Percentiles rank a stretch among this genome's conserved stretches.
phyloP scores from a whole-genome alignment of 148 eudicot genomes.

The Tetragonia tetragonoides region DNA sequence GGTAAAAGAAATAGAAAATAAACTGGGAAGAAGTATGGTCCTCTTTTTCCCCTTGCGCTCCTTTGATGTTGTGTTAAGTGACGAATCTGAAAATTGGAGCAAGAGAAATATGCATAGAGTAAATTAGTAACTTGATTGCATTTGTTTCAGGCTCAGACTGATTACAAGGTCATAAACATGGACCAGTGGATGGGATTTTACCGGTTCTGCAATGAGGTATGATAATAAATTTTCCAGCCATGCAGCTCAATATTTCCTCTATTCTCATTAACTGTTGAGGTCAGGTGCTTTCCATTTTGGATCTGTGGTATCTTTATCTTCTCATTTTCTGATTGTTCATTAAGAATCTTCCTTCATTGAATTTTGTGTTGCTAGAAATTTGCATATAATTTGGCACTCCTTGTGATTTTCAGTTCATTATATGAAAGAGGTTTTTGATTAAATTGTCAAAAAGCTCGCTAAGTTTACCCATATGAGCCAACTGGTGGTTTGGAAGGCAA shows the following conservation, averaged over 20 bases:
- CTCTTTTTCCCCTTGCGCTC: background rate
- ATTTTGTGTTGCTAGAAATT: background rate
- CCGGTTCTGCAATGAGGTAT: conserved; percentile 87
- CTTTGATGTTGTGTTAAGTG: background rate
- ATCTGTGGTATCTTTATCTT: background rate
- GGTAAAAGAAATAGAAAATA: background rate
- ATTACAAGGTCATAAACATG: conserved; percentile 93
- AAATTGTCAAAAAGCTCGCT: background rate
- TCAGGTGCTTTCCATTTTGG: conserved; percentile 1
- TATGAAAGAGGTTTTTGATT: background rate
- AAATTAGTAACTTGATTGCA: background rate
- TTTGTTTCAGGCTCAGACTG: conserved; percentile 62
- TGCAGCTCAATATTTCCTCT: background rate
- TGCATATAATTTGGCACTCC: background rate
- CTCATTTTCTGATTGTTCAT: background rate
- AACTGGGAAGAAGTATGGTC: background rate
- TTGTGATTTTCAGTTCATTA: background rate
- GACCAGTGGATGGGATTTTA: conserved; percentile 98
- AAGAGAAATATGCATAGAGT: background rate
- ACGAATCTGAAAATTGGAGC: background rate
- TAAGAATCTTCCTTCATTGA: background rate
- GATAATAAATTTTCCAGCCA: background rate
- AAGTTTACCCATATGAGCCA: background rate
- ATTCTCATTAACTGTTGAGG: background rate
- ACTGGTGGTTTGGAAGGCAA: background rate